Base-by-base conservation (phyloP, 179 eudicot species). In the Silene vulgaris region DNA sequence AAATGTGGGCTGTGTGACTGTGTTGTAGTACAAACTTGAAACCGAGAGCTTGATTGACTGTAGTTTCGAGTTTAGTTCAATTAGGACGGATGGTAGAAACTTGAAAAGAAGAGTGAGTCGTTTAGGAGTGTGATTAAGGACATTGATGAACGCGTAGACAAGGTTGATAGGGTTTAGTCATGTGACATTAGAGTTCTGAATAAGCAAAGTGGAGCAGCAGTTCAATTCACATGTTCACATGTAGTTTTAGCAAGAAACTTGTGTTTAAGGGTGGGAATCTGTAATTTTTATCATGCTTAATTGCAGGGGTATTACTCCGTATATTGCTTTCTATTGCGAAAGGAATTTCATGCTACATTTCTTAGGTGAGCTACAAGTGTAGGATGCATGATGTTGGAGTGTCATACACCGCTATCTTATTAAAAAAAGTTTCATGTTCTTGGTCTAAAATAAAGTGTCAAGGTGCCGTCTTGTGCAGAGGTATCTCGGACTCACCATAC, bases 201-300 rank as follows among this genome's bases (percentile, higher is more conserved):
- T 13, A 65, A 65, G 69, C 69, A 65, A 65, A 65, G 69, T 65
- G 69, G 43, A 65, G 43, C 45, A 65, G 43, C 43, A 29, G 69
- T 14, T 29, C 20, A 9, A 45, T 1, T 45, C 52, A 45, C 52
- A 45, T 45, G 14, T 45, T 45, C 3, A 65, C 69, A 11, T 29
- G 19, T 65, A 65, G 69, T 26, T 65, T 29, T 13, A 30, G 45
- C 69, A 29, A 14, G 11, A 65, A 28, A 26, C 43, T 29, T 28
- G 69, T 65, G 69, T 65, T 16, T 65, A 30, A 2, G 14, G 20
- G 4, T 56, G 19, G 19, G 17, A 56, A 8, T 56, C 60, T 56
- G 4, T 56, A 16, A 56, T 56, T 6, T 56, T 56, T 54, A 54
- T 54, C 17, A n/a, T 54, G 60, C 57, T 40, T 40, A 52, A 52